These are phyloP conservation scores for Mariannaea sp. DNA, from an alignment of 2,329 filamentous ascomycete genomes.

Conservation along the genomic window DNA sequence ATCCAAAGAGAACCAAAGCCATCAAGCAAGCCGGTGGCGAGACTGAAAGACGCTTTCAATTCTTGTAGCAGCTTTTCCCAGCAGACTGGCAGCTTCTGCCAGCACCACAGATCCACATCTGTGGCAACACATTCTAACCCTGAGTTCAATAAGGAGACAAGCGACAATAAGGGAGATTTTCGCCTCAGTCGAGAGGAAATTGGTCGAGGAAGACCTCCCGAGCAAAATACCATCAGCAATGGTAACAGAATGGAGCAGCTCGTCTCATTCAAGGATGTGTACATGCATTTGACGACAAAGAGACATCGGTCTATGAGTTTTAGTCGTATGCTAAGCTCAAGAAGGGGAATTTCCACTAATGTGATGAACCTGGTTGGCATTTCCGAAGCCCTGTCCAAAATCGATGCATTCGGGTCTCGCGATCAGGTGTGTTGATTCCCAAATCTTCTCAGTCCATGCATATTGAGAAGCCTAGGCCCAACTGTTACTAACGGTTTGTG, in stretches of 20 bases:
- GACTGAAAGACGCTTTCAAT: no score
- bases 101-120: no score
- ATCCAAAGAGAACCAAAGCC: no score
- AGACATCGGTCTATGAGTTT: neutral
- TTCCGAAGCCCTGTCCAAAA: neutral
- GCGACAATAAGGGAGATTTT: no score
- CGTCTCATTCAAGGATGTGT: neutral
- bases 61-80: no score
- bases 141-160: no score
- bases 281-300: neutral
- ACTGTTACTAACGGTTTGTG: neutral
- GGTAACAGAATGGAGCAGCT: neutral
- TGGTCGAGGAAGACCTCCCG: neutral
- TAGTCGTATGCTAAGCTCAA: neutral
- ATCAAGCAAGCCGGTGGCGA: no score
- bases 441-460: neutral
- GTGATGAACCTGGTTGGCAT: neutral
- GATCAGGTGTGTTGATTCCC: constrained; percentile 4
- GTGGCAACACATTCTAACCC: no score
- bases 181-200: neutral
- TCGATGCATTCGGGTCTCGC: neutral
- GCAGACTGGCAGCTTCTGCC: no score
- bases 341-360: neutral
- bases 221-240: neutral
- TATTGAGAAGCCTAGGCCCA: neutral